These are phyloP conservation scores for Entomortierella parvispora DNA, from an alignment of 192 early-diverging fungal genomes.

Conservation along the genomic window DNA sequence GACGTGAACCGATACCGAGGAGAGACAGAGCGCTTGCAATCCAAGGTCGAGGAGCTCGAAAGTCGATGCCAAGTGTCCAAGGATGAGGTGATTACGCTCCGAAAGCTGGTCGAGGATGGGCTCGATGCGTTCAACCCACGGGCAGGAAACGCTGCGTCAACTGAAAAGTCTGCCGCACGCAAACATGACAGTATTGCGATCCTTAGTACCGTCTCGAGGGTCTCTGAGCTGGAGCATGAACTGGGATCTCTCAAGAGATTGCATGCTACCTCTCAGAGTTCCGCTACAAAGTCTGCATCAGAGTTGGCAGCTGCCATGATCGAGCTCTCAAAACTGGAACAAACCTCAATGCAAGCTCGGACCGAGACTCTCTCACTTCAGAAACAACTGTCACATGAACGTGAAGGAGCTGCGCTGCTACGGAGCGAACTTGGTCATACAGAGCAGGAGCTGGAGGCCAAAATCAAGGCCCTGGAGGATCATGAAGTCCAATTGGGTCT, in stretches of 20 bases:
- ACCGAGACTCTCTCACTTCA: conserved; percentile 54
- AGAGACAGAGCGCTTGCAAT: conserved; percentile 49
- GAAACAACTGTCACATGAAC: conserved; percentile 55
- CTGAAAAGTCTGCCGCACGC: conserved; percentile 9
- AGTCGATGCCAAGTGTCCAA: conserved; percentile 40
- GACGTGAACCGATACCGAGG: conserved; percentile 51
- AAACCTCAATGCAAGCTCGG: conserved; percentile 56
- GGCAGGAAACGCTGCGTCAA: background rate
- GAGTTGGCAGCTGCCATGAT: conserved; percentile 57
- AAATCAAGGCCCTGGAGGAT: conserved; percentile 58
- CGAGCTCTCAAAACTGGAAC: conserved; percentile 58
- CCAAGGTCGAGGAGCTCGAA: conserved; percentile 56
- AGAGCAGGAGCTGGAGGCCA: conserved; percentile 52
- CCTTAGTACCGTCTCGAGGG: conserved; percentile 32
- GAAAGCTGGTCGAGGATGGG: conserved; percentile 55
- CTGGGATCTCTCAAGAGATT: conserved; percentile 44
- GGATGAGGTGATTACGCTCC: conserved; percentile 52
- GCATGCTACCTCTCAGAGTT: conserved; percentile 25
- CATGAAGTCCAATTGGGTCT: conserved; percentile 63
- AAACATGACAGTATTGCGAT: conserved; percentile 53
- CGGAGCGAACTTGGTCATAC: conserved; percentile 46
- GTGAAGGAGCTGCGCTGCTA: conserved; percentile 48
- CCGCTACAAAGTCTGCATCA: conserved; percentile 34
- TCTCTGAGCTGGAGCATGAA: conserved; percentile 53
- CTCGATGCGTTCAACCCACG: conserved; percentile 50